Percentiles rank a stretch among this genome's conserved stretches.
phyloP scores from a whole-genome alignment of 257 asterid genomes.

The Petrea volubilis region DNA sequence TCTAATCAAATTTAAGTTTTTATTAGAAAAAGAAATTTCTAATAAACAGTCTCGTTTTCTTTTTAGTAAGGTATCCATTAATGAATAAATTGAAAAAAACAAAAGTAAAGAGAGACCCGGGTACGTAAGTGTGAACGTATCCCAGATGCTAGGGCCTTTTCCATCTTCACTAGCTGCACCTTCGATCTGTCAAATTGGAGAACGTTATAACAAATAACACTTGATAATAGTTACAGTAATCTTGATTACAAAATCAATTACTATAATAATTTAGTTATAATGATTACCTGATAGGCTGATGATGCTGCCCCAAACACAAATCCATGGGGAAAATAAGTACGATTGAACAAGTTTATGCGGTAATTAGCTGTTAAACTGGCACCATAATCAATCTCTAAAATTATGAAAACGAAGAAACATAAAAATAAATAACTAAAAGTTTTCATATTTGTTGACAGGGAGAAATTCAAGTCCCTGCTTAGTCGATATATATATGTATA shows the following conservation, averaged over 20 bases:
- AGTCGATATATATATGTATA: background rate
- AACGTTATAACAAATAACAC: no score
- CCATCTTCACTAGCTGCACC: constrained; percentile 39
- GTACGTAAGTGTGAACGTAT: constrained; percentile 25
- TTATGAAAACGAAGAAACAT: constrained; percentile 8
- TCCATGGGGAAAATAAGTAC: constrained; percentile 28
- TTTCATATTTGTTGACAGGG: constrained; percentile 10
- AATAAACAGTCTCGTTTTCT: no score
- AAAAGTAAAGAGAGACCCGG: constrained; percentile 19
- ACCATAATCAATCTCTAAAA: background rate
- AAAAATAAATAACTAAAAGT: background rate
- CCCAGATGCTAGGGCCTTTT: constrained; percentile 40
- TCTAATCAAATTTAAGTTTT: no score
- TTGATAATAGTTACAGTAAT: no score
- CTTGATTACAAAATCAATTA: no score
- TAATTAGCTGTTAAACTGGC: background rate
- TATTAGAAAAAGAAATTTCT: background rate
- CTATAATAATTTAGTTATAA: no score
- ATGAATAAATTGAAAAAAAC: no score
- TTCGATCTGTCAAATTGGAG: constrained; percentile 27
- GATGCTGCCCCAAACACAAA: constrained; percentile 34
- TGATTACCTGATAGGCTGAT: constrained; percentile 31
- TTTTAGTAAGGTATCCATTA: no score
- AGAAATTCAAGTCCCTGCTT: background rate
- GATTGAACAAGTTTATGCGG: constrained; percentile 17